Evolutionary conservation across 129 eudicot genomes (phyloP), one percentile per base, ranked within the genome.

Genomic region (Flaveria ramosissima): DNA sequence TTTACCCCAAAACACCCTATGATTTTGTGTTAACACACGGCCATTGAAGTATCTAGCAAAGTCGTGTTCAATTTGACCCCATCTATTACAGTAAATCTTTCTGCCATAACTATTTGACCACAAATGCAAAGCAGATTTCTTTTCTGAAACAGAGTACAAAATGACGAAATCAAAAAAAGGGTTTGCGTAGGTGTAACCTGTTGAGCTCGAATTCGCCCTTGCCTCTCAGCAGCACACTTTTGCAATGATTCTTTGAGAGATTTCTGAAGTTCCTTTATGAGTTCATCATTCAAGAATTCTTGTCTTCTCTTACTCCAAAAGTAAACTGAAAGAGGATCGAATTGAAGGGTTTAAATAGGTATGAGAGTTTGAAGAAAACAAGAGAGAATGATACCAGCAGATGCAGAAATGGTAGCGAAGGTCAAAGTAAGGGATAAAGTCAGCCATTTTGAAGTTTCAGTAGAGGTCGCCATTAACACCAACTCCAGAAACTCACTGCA

Each of bases 151-250:
- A 36, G 41, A 36, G 41, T 36, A 36, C 0, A 36, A 36, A 36
- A 36, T 0, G 55, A 77, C 46, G 9, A 55, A 23, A 69, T 77
- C 0, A 7, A 17, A 51, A 26, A 19, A 24, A 20, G 70, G 53
- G n/a, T 14, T 32, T 43, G 17, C 14, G 76, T 11, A 27, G 4
- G 12, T 17, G 68, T 68, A 80, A 92, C 98, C 98, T 90, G 87
- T 68, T 93, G 96, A 82, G 96, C 98, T 77, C 96, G 84, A 77
- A 88, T 90, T 57, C 98, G 98, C 61, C 98, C 98, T 85, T 87
- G 95, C 68, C 98, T 88, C 82, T 93, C 98, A 62, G 96, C 89
- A 75, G 92, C 89, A 82, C 95, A 88, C 16, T 84, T 88, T 26
- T 85, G 59, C 4, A 82, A 32, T 23, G 95, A 87, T 47, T 80